A percentile compares a stretch with the other conserved stretches of the same genome.
These are phyloP conservation scores for Fusarium multiceps DNA, from an alignment of 2,329 filamentous ascomycete genomes.

Conservation along the genomic window DNA sequence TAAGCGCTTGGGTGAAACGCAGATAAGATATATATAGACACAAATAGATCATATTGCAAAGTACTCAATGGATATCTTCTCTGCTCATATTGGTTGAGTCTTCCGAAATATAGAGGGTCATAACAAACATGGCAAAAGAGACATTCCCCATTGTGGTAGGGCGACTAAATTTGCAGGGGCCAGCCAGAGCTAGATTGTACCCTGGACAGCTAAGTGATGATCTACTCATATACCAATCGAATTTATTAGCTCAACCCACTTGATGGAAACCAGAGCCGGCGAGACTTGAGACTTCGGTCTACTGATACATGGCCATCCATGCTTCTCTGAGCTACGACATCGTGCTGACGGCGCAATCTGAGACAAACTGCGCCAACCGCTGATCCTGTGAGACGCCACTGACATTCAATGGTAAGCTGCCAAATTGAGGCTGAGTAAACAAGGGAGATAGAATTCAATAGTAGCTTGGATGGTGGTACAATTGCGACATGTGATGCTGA, in stretches of 20 bases:
- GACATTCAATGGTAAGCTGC: background rate
- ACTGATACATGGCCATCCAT: too few relatives aligned
- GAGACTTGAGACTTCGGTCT: too few relatives aligned
- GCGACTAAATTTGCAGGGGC: too few relatives aligned
- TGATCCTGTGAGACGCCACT: background rate
- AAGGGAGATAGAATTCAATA: background rate
- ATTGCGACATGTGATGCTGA: background rate
- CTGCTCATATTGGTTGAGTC: background rate
- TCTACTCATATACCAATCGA: too few relatives aligned
- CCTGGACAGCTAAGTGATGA: too few relatives aligned
- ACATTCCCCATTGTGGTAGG: too few relatives aligned
- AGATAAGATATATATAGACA: background rate
- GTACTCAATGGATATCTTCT: accelerated
- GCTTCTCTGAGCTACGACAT: too few relatives aligned
- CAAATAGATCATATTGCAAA: background rate
- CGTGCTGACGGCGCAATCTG: background rate
- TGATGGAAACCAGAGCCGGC: too few relatives aligned
- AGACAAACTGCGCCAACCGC: background rate
- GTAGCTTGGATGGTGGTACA: background rate
- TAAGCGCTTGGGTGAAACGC: accelerated
- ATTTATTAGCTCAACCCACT: too few relatives aligned
- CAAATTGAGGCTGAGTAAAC: background rate
- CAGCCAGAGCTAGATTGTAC: too few relatives aligned
- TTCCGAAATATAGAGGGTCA: too few relatives aligned
- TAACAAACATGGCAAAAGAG: too few relatives aligned